Conservation (phyloP, 148 eudicot species). For the Heliosperma pusillum region DNA sequence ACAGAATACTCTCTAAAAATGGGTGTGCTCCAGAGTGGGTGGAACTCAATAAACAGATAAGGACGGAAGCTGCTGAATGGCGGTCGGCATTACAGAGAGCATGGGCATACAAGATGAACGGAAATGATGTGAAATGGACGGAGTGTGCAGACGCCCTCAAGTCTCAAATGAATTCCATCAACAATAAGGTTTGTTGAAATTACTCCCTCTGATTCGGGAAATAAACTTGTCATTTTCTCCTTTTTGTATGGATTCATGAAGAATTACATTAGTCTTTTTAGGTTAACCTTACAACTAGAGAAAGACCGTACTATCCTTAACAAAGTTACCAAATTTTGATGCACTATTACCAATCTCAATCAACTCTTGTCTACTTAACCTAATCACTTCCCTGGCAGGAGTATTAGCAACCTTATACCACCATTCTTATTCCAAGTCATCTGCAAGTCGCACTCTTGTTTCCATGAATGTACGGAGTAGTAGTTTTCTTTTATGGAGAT, state of each 20-base stretch:
- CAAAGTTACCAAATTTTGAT: too few relatives aligned
- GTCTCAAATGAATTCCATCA: conserved; percentile 50
- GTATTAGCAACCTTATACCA: too few relatives aligned
- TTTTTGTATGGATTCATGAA: not conserved
- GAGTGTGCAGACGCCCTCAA: conserved; percentile 56
- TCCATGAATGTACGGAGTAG: too few relatives aligned
- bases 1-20: conserved; percentile 73
- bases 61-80: conserved; percentile 55
- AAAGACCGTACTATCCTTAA: too few relatives aligned
- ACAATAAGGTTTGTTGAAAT: conserved; percentile 56
- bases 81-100: conserved; percentile 57
- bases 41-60: conserved; percentile 80
- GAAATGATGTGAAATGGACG: conserved; percentile 50
- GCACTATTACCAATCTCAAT: too few relatives aligned
- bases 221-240: not conserved
- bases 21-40: conserved; percentile 93
- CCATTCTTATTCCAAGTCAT: too few relatives aligned
- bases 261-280: too few relatives aligned
- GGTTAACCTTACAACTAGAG: too few relatives aligned
- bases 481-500: too few relatives aligned
- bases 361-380: too few relatives aligned
- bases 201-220: not conserved
- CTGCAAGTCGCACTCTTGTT: too few relatives aligned
- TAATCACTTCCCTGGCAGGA: too few relatives aligned
- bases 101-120: conserved; percentile 33